These are phyloP conservation scores for Eucalyptus paniculata DNA, from an alignment of 345 rosid genomes.

Conservation along the genomic window DNA sequence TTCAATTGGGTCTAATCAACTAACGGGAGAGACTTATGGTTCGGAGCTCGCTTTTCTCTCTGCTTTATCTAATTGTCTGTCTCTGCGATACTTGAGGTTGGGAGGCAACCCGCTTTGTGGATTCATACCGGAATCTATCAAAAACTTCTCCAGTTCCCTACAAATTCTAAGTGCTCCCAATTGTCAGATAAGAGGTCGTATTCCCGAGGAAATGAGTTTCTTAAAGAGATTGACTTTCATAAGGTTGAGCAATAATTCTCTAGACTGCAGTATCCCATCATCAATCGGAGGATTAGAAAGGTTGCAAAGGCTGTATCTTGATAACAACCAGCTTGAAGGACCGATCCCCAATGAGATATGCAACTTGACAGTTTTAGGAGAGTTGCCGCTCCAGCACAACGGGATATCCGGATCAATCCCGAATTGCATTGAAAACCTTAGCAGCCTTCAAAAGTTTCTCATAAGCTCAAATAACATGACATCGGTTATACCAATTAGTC, in stretches of 20 bases:
- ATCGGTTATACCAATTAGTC: neutral
- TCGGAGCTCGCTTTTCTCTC: neutral
- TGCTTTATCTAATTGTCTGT: neutral
- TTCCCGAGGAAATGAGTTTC: neutral
- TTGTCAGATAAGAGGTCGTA: neutral
- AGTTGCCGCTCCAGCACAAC: neutral
- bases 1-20: no score
- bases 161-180: neutral
- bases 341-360: neutral
- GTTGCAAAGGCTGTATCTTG: neutral
- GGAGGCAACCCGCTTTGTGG: neutral
- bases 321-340: neutral
- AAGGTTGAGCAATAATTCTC: neutral
- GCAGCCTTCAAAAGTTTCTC: neutral
- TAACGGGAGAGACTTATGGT: neutral
- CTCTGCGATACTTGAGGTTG: fast-evolving
- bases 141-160: neutral
- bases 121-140: neutral
- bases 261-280: neutral
- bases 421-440: neutral
- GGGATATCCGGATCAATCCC: neutral
- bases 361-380: neutral
- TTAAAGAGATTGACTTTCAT: neutral
- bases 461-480: neutral
- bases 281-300: neutral